A percentile compares a stretch with the other conserved stretches of the same genome.
These are phyloP conservation scores for Vitis labrusca DNA, from an alignment of 164 flowering plant species.

Conservation along the genomic window DNA sequence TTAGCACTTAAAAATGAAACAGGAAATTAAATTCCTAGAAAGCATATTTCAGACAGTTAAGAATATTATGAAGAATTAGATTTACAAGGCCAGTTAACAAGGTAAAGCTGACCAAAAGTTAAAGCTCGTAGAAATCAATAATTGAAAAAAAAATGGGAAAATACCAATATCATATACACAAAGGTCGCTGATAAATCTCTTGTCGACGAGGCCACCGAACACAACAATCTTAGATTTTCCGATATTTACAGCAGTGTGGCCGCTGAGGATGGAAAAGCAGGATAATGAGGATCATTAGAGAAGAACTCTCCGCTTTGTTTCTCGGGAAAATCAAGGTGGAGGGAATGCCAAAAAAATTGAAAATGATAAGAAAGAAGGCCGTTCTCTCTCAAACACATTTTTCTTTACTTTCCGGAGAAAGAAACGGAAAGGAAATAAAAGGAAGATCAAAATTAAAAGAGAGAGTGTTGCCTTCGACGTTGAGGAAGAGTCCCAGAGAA, in stretches of 20 bases:
- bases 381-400: no score
- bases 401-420: background rate
- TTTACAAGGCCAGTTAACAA: no score
- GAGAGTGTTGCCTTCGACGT: constrained; percentile 64
- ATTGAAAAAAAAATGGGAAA: background rate
- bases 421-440: background rate
- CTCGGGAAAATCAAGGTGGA: no score
- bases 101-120: background rate
- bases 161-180: constrained; percentile 82
- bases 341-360: background rate
- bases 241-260: constrained; percentile 81
- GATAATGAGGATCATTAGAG: no score
- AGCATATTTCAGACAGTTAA: no score
- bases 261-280: constrained; percentile 43
- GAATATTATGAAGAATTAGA: no score
- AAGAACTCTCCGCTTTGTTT: no score
- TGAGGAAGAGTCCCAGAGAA: constrained; percentile 73
- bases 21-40: no score
- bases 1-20: no score
- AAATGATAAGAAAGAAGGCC: background rate
- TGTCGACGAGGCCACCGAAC: constrained; percentile 90
- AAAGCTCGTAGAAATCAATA: background rate
- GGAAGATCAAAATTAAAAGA: no score
- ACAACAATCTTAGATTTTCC: constrained; percentile 85
- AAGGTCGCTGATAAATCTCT: constrained; percentile 71